Evolutionary conservation across 192 early-diverging fungal species (phyloP), one percentile per base, ranked within the genome.

Genomic region (Neocallimastix lanati): DNA sequence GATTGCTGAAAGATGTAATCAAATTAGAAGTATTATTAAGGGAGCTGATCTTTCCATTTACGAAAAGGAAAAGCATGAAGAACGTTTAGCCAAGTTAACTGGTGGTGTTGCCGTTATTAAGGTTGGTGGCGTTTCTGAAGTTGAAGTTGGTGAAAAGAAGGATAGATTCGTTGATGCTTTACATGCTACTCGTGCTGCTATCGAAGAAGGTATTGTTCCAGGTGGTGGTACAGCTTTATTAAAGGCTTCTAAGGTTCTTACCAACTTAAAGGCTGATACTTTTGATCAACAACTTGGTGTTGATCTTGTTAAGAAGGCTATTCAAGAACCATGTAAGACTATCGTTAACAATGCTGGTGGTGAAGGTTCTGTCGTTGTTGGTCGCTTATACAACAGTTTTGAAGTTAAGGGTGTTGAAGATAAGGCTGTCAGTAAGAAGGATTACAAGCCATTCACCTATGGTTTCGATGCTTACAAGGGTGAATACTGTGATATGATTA

Each of bases 101-200:
- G 96, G 96, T 78, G 98, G 98, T 88, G 98, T 99, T 78, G 98
- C 98, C 78, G 97, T 99, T 82, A 98, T 99, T 85, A 96, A 94
- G 85, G 96, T 99, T 40, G 98, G 98, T 80, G 98, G 98, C 36
- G 83, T 93, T 35, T 97, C 95, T 29, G 98, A 99, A 87, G 95
- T 99, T 79, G 98, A 99, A 88, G 98, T 99, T 30, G 96, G 97
- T 78, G 98, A 99, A 87, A 99, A 99, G 94, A 99, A 99, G 92
- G 98, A 99, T 89, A 90, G 98, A 82, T 96, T 98, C 83, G 96
- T 96, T 81, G 98, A 99, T 86, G 96, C 98, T 28, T 87, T 99
- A 80, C 96, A 96, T 83, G 98, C 98, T 76, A 99, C 97, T 28
- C 95, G 97, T 81, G 97, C 97, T 50, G 98, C 98, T 78, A 97